These are phyloP conservation scores for Globisporangium middletonii DNA, from an alignment of 352 stramenopile genomes.

Conservation along the genomic window DNA sequence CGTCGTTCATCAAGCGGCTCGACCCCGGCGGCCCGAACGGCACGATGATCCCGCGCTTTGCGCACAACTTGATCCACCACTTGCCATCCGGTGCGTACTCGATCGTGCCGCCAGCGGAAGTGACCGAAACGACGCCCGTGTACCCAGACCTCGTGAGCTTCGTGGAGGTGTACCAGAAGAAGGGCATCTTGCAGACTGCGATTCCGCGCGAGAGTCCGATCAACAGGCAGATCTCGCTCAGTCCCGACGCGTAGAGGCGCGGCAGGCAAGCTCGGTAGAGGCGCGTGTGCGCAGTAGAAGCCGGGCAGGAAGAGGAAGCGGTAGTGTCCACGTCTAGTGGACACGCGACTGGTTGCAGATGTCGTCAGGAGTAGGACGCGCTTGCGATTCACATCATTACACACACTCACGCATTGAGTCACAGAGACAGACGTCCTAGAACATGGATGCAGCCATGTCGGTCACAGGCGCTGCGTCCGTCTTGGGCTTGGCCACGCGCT, in stretches of 20 bases:
- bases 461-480: background rate
- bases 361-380: no score
- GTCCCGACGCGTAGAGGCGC: slow-evolving; percentile 5
- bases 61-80: slow-evolving; percentile 71
- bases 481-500: slow-evolving; percentile 4
- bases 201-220: slow-evolving; percentile 38
- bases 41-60: slow-evolving; percentile 27
- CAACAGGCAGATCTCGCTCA: slow-evolving; percentile 53
- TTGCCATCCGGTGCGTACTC: slow-evolving; percentile 60
- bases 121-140: slow-evolving; percentile 40
- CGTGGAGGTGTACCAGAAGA: slow-evolving; percentile 68
- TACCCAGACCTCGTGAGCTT: slow-evolving; percentile 75
- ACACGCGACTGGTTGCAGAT: no score
- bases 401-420: background rate
- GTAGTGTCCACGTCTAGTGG: background rate
- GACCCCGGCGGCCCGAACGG: slow-evolving; percentile 18
- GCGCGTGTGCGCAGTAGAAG: no score
- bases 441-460: background rate
- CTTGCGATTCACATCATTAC: background rate
- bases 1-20: slow-evolving; percentile 58
- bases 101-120: slow-evolving; percentile 39
- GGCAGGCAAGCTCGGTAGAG: background rate
- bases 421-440: background rate
- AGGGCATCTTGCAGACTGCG: slow-evolving; percentile 45
- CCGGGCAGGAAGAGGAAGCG: background rate